Conservation (phyloP, 257 asterid species). For the Prunella vulgaris region DNA sequence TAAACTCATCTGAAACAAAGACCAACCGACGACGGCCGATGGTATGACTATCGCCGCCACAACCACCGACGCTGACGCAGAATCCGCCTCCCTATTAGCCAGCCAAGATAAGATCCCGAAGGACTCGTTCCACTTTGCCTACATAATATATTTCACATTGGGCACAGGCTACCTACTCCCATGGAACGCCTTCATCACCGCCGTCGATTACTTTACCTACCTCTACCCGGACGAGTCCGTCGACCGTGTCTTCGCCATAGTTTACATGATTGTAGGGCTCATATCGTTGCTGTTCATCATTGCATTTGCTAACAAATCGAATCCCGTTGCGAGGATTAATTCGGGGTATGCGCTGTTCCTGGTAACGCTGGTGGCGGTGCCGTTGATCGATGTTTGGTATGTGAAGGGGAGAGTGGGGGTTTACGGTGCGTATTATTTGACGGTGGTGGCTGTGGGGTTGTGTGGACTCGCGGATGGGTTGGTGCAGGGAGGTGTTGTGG, state of each 20-base stretch:
- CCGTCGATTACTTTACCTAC: constrained; percentile 85
- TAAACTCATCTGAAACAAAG: not conserved
- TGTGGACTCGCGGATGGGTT: constrained; percentile 82
- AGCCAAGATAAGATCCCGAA: constrained; percentile 41
- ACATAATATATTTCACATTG: constrained; percentile 72
- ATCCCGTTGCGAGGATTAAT: constrained; percentile 53
- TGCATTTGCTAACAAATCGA: constrained; percentile 59
- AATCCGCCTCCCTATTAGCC: constrained; percentile 41
- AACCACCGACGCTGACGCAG: too few species aligned
- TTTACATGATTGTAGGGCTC: constrained; percentile 64
- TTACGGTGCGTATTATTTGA: constrained; percentile 59
- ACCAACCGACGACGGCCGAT: constrained; percentile 27
- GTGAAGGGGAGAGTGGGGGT: constrained; percentile 69
- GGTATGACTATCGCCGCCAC: constrained; percentile 26
- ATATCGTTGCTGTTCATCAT: constrained; percentile 39
- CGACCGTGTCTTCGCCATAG: constrained; percentile 67
- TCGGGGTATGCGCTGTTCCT: constrained; percentile 53
- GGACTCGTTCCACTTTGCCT: constrained; percentile 74
- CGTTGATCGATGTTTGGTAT: constrained; percentile 64
- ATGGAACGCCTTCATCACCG: constrained; percentile 97
- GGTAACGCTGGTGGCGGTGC: constrained; percentile 60
- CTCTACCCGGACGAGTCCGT: constrained; percentile 79
- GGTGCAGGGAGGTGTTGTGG: constrained; percentile 88
- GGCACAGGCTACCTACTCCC: constrained; percentile 86
- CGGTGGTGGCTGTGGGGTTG: constrained; percentile 49